These are phyloP conservation scores for Psilocybe subaeruginosa DNA, from an alignment of 768 basidiomycete genomes.

Conservation along the genomic window DNA sequence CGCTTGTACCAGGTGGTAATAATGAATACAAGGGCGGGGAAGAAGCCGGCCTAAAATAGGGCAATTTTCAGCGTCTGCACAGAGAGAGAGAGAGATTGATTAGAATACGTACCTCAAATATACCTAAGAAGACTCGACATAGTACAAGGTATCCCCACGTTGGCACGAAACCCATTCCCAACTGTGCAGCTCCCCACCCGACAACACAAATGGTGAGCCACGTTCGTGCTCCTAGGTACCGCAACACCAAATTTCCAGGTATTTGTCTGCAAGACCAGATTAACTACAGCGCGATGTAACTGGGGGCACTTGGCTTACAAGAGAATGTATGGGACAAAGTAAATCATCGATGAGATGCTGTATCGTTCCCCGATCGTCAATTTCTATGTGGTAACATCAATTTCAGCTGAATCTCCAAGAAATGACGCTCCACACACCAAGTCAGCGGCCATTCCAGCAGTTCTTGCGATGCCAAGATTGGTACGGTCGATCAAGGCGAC, in stretches of 20 bases:
- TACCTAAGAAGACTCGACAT: conserved; percentile 30
- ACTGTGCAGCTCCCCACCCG: conserved; percentile 33
- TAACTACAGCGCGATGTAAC: background rate
- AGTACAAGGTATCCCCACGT: conserved; percentile 31
- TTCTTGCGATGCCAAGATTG: conserved; percentile 36
- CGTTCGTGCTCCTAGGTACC: conserved; percentile 28
- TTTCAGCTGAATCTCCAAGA: conserved; percentile 1
- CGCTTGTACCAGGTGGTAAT: conserved; percentile 28
- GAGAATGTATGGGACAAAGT: conserved; percentile 39
- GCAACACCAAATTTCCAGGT: conserved; percentile 32
- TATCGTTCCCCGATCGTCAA: conserved; percentile 29
- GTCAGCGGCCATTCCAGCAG: conserved; percentile 39
- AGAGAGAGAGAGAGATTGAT: background rate
- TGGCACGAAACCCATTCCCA: conserved; percentile 35
- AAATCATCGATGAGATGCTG: conserved; percentile 37
- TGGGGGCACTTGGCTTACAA: conserved; percentile 26
- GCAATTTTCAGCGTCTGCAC: background rate
- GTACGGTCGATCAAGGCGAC: conserved; percentile 36
- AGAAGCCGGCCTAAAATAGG: conserved; percentile 16
- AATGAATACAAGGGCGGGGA: conserved; percentile 22
- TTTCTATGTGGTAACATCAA: conserved; percentile 8
- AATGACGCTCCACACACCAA: conserved; percentile 24
- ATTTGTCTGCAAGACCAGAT: conserved; percentile 26
- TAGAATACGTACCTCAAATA: conserved; percentile 30
- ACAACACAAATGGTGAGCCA: conserved; percentile 30